Base-by-base conservation (phyloP, 2,329 filamentous ascomycete genomes). In the Uncinocarpus reesii region DNA sequence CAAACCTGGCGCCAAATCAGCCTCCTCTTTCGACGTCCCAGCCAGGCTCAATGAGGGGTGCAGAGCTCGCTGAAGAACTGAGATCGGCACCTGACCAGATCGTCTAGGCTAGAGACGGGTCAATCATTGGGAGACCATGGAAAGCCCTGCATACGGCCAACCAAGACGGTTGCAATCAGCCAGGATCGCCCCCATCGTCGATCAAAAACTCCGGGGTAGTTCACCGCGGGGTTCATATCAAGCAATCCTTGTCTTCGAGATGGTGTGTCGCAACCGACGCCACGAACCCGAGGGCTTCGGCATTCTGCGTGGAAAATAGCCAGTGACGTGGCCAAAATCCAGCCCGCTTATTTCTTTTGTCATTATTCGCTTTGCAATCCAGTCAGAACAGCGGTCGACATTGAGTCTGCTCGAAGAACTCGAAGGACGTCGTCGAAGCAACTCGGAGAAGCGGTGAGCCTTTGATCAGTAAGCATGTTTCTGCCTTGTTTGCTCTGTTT, bases 151-250 rank as follows among this genome's bases (percentile, higher is more conserved):
- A 41, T 34, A n/a, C n/a, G n/a, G n/a, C 24, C 16, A 24, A 7
- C 37, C 11, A 29, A 45, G 24, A 15, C n/a, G 20, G 45, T 47
- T 41, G 26, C 45, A 47, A 32, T 47, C 35, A 20, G 26, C 45
- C 18, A 31, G 44, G 44, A 34, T 47, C 24, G n/a, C 7, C 18
- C 4, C 16, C 8, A 4, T 20, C n/a, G 44, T 36, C 23, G 35
- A 47, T 47, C 44, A 10, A 16, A 40, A 32, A 36, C 31, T 36
- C 42, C 28, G 44, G 36, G 45, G 35, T 3, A 24, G 41, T 43
- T 34, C 2, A 11, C 34, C 20, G 36, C 28, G 36, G 36, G 45
- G 36, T 15, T 16, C 15, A 21, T 35, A 18, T 6, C 42, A 10
- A 20, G 18, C 18, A 36, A 36, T n/a, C 21, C 21, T 18, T 23